Base-by-base conservation (phyloP, 495 filamentous ascomycete genomes). In the Talaromyces ruber region DNA sequence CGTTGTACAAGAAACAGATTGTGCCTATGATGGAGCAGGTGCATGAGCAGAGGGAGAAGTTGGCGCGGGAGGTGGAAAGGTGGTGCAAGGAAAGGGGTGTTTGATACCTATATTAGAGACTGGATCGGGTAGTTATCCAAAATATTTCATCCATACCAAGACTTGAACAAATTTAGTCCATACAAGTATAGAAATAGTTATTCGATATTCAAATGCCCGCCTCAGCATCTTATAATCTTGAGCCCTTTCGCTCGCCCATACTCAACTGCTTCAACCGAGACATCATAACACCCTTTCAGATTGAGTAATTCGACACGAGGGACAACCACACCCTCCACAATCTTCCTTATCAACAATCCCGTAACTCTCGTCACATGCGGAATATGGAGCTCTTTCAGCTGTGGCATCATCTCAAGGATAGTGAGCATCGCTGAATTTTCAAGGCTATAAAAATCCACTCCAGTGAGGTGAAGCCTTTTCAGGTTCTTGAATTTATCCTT, bases 61-160 rank as follows among this genome's bases (percentile, higher is more conserved):
- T 96, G 69, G 76, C 75, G 24, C 88, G 84, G 74, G 92, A 96
- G 78, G 92, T 96, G 24, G 83, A 82, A 65, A 87, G 83, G 73
- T 96, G 89, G 71, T 93, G 91, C 64, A 75, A 82, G 68, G 89
- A 93, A 71, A 78, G 90, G 34, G 83, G 83, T 5, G 84, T 86
- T 63, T 73, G 61, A 68, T 57, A 30, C 9, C 5, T 2, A 24
- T 2, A 29, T 58, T n/a, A n/a, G n/a, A n/a, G n/a, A 32, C 3
- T 58, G 55, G 30, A 21, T 34, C 6, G 34, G 5, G 22, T 58
- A 32, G 55, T 16, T 21, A 37, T 21, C 21, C 43, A 47, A 5
- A 16, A 45, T 16, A 18, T 22, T 32, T 58, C 18, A 25, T 30
- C 37, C 9, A 53, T 47, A 18, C 37, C 58, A 45, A 37, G 11